Evolutionary conservation across 1,139 yeast genomes (phyloP).

Genomic region (Blastobotrys capitulatus): DNA sequence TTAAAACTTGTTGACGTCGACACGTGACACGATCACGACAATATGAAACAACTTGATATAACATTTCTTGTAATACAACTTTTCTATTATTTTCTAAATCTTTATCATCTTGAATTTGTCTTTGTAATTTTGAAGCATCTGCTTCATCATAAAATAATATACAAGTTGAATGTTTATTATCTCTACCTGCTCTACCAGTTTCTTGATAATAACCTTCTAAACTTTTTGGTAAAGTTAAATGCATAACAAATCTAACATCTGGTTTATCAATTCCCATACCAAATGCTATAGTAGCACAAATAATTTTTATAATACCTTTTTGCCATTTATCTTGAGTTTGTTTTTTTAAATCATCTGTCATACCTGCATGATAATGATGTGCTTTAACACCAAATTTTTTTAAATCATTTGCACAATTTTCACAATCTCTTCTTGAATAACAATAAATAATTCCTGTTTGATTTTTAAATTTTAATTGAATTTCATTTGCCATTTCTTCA

Average conservation of each 20-base stretch:
- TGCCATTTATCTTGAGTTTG: slow-evolving; percentile 81
- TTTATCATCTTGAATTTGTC: slow-evolving; percentile 71
- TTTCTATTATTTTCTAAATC: slow-evolving; percentile 59
- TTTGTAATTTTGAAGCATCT: slow-evolving; percentile 57
- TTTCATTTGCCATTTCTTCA: slow-evolving; percentile 53
- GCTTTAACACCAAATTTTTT: slow-evolving; percentile 56
- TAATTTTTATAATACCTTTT: slow-evolving; percentile 57
- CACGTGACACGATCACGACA: slow-evolving; percentile 92
- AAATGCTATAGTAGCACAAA: slow-evolving; percentile 96
- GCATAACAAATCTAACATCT: slow-evolving; percentile 87
- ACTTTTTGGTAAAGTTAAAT: slow-evolving; percentile 82
- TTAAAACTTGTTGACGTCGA: slow-evolving; percentile 79
- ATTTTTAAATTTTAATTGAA: slow-evolving; percentile 47
- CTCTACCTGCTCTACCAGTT: slow-evolving; percentile 99
- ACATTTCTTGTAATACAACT: slow-evolving; percentile 71
- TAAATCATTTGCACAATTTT: slow-evolving; percentile 64
- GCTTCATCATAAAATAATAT: slow-evolving; percentile 72
- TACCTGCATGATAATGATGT: slow-evolving; percentile 89
- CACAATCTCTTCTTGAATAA: slow-evolving; percentile 85
- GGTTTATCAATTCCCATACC: slow-evolving; percentile 99
- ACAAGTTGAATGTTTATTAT: slow-evolving; percentile 77
- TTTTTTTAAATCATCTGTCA: slow-evolving; percentile 71
- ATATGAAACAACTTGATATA: slow-evolving; percentile 81
- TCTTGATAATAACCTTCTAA: slow-evolving; percentile 96
- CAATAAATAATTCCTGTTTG: slow-evolving; percentile 91